Evolutionary conservation across 768 basidiomycete species (phyloP).

Genomic region (Harrya chromipes): DNA sequence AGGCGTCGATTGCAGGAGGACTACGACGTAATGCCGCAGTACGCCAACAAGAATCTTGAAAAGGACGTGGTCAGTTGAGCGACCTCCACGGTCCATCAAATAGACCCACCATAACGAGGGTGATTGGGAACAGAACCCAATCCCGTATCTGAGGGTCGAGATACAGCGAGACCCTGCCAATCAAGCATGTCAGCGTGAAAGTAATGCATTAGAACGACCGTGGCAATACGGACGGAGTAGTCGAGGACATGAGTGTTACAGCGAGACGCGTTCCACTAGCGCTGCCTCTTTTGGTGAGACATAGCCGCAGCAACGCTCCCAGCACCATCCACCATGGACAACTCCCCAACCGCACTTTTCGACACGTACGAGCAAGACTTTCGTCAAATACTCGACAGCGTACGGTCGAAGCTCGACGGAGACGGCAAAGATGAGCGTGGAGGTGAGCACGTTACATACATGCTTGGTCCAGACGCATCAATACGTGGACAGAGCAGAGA

Average conservation of each 20-base stretch:
- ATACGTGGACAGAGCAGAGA: constrained; percentile 59
- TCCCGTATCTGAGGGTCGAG: constrained; percentile 96
- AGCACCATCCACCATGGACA: constrained; percentile 55
- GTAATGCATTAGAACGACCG: constrained; percentile 2
- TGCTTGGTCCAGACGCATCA: constrained; percentile 1
- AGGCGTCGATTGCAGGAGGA: constrained; percentile 79
- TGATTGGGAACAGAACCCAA: constrained; percentile 95
- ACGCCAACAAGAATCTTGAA: constrained; percentile 87
- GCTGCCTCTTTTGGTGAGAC: constrained; percentile 25
- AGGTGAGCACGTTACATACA: constrained; percentile 46
- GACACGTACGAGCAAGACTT: constrained; percentile 94
- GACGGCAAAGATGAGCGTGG: constrained; percentile 63
- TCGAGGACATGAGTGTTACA: constrained; percentile 37
- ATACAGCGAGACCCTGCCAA: constrained; percentile 51
- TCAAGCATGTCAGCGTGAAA: constrained; percentile 6
- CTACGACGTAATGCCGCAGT: constrained; percentile 86
- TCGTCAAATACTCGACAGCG: constrained; percentile 70
- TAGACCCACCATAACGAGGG: constrained; percentile 84
- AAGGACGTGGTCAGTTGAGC: constrained; percentile 3
- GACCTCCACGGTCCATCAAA: not conserved
- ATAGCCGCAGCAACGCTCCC: constrained; percentile 17
- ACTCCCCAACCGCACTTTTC: constrained; percentile 80
- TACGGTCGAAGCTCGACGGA: constrained; percentile 74
- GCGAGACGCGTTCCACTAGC: not conserved
- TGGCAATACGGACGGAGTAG: constrained; percentile 20